Evolutionary conservation across 352 stramenopile genomes (phyloP).

Genomic region (Sclerospora graminicola): DNA sequence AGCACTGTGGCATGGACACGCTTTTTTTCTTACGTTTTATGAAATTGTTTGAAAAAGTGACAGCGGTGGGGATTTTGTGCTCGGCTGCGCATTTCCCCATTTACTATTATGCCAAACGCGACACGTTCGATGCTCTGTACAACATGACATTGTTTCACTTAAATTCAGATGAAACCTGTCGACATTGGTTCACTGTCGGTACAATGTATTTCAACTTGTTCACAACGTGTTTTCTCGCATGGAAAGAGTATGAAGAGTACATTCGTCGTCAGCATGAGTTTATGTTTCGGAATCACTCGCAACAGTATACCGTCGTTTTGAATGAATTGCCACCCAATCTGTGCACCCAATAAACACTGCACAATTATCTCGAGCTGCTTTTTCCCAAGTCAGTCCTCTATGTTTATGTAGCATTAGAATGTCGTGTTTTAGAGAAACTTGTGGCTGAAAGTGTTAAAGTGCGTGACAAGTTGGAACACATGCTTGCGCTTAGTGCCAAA

Average conservation of each 20-base stretch:
- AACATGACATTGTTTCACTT: slow-evolving; percentile 65
- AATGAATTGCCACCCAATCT: slow-evolving; percentile 66
- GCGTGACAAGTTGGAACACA: slow-evolving; percentile 58
- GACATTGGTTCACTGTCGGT: slow-evolving; percentile 53
- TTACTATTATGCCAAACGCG: slow-evolving; percentile 50
- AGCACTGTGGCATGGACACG: slow-evolving; percentile 68
- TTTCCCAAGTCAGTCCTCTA: slow-evolving; percentile 60
- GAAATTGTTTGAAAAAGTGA: slow-evolving; percentile 60
- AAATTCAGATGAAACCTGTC: slow-evolving; percentile 33
- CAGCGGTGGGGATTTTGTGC: slow-evolving; percentile 38
- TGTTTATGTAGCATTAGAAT: slow-evolving; percentile 72
- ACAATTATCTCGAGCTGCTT: slow-evolving; percentile 64
- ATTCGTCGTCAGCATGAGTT: slow-evolving; percentile 69
- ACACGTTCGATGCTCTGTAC: slow-evolving; percentile 34
- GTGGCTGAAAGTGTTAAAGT: slow-evolving; percentile 57
- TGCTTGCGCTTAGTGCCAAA: slow-evolving; percentile 52
- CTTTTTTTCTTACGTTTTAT: slow-evolving; percentile 76
- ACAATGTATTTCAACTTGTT: slow-evolving; percentile 60
- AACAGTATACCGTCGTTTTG: slow-evolving; percentile 76
- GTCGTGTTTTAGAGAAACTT: slow-evolving; percentile 59
- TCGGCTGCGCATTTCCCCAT: slow-evolving; percentile 65
- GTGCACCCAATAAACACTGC: slow-evolving; percentile 61
- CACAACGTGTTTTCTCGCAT: slow-evolving; percentile 52
- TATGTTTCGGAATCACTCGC: slow-evolving; percentile 38
- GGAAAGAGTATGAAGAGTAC: slow-evolving; percentile 63